phyloP scores from a whole-genome alignment of 2,329 filamentous ascomycete species.

The Ascochyta viciae-villosae region DNA sequence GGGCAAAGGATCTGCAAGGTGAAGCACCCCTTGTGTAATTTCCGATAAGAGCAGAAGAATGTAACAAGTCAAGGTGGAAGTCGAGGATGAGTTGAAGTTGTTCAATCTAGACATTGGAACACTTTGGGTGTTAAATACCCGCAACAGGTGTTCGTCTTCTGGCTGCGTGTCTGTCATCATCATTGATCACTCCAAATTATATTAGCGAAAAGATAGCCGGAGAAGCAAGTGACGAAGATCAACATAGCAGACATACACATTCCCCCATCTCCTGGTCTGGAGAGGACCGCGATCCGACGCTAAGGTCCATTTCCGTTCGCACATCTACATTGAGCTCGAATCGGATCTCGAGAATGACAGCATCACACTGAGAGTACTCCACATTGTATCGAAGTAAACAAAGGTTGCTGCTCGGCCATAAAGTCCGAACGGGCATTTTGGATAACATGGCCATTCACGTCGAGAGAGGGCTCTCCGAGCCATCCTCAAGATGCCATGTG shows the following conservation, averaged over 20 bases:
- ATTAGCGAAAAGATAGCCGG: not conserved
- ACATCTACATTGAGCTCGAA: not conserved
- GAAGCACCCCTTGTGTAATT: conserved; percentile 25
- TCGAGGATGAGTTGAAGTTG: conserved; percentile 21
- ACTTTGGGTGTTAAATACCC: not conserved
- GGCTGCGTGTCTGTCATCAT: not conserved
- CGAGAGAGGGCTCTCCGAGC: not conserved
- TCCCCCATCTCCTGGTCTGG: no score
- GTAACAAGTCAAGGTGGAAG: conserved; percentile 20
- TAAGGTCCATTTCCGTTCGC: not conserved
- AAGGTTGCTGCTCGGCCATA: not conserved
- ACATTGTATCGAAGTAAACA: not conserved
- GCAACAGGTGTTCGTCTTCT: not conserved
- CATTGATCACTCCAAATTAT: not conserved
- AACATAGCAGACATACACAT: not conserved
- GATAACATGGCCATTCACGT: not conserved
- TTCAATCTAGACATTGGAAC: conserved; percentile 13
- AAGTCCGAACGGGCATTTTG: not conserved
- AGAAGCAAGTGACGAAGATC: not conserved
- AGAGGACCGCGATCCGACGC: not conserved
- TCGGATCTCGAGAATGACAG: not conserved
- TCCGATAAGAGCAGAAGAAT: conserved; percentile 24
- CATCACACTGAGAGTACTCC: not conserved
- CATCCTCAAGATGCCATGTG: not conserved
- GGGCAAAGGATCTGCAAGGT: conserved; percentile 27